These are phyloP conservation scores for Tricholoma flavovirens DNA, from an alignment of 768 basidiomycete species.

Conservation along the genomic window DNA sequence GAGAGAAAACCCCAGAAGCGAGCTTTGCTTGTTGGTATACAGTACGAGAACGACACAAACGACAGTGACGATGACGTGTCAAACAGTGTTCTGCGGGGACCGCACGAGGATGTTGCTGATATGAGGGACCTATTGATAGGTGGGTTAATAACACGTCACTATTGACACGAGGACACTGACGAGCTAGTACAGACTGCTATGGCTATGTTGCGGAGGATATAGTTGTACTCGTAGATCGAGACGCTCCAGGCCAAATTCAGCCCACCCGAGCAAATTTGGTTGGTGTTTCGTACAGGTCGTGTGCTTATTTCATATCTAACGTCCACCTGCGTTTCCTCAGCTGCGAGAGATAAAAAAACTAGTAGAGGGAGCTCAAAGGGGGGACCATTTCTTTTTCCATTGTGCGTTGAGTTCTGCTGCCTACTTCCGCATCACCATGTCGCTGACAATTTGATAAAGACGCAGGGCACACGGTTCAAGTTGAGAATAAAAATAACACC, in stretches of 20 bases:
- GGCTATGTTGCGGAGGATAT: conserved; percentile 35
- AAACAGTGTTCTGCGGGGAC: conserved; percentile 22
- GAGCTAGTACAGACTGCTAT: conserved; percentile 28
- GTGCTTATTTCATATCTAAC: not conserved
- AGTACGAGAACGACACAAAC: conserved; percentile 18
- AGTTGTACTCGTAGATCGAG: conserved; percentile 38
- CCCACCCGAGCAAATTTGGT: conserved; percentile 45
- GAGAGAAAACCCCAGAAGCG: conserved; percentile 17
- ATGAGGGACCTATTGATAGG: conserved; percentile 32
- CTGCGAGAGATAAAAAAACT: conserved; percentile 36
- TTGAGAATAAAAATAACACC: conserved; percentile 33
- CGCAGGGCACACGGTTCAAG: conserved; percentile 47
- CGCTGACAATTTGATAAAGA: conserved; percentile 18
- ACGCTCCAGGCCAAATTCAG: conserved; percentile 20
- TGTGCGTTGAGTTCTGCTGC: conserved; percentile 30
- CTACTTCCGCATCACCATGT: not conserved
- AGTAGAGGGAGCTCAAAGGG: conserved; percentile 35
- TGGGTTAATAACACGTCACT: conserved; percentile 15
- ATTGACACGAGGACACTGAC: not conserved
- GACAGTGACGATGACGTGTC: conserved; percentile 5
- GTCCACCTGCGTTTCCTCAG: conserved; percentile 20
- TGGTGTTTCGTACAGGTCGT: conserved; percentile 6
- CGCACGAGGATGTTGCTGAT: conserved; percentile 32
- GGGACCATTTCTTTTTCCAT: conserved; percentile 53
- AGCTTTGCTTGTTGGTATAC: conserved; percentile 34